phyloP scores from a whole-genome alignment of 768 basidiomycete genomes.

The Chalciporus pseudorubinellus region DNA sequence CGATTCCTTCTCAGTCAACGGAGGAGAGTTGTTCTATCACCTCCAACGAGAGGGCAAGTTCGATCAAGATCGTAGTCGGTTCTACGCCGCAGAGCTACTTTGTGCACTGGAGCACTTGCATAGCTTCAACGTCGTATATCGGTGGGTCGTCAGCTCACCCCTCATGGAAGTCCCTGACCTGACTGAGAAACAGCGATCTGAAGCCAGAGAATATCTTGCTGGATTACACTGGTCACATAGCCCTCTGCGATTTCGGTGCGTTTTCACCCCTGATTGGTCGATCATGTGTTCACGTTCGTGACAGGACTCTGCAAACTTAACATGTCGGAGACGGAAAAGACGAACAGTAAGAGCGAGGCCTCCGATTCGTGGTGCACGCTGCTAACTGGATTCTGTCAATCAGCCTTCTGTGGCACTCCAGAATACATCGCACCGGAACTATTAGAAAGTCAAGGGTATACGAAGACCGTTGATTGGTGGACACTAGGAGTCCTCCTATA shows the following conservation, averaged over 20 bases:
- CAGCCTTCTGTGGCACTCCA: slow-evolving; percentile 97
- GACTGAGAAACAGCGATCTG: slow-evolving; percentile 60
- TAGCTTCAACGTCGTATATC: slow-evolving; percentile 97
- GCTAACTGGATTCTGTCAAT: slow-evolving; percentile 8
- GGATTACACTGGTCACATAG: slow-evolving; percentile 97
- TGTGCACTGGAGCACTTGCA: slow-evolving; percentile 95
- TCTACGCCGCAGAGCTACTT: slow-evolving; percentile 97
- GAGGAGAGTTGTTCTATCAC: slow-evolving; percentile 97
- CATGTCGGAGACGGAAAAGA: slow-evolving; percentile 97
- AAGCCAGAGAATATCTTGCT: slow-evolving; percentile 98
- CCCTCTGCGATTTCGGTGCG: slow-evolving; percentile 91
- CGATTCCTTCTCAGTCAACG: slow-evolving; percentile 63
- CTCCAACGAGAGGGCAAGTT: slow-evolving; percentile 96
- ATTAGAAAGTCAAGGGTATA: slow-evolving; percentile 94
- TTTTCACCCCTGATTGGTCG: background rate
- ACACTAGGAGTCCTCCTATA: slow-evolving; percentile 94
- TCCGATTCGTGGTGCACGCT: background rate
- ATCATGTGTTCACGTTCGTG: slow-evolving; percentile 2
- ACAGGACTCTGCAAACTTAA: slow-evolving; percentile 88
- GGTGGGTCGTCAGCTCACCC: slow-evolving; percentile 45
- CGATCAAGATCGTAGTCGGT: slow-evolving; percentile 88
- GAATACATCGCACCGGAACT: slow-evolving; percentile 99
- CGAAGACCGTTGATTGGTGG: slow-evolving; percentile 99
- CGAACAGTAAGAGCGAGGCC: slow-evolving; percentile 69
- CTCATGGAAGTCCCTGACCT: background rate